phyloP scores from a whole-genome alignment of 768 basidiomycete genomes.

The Asterophora lycoperdoides region DNA sequence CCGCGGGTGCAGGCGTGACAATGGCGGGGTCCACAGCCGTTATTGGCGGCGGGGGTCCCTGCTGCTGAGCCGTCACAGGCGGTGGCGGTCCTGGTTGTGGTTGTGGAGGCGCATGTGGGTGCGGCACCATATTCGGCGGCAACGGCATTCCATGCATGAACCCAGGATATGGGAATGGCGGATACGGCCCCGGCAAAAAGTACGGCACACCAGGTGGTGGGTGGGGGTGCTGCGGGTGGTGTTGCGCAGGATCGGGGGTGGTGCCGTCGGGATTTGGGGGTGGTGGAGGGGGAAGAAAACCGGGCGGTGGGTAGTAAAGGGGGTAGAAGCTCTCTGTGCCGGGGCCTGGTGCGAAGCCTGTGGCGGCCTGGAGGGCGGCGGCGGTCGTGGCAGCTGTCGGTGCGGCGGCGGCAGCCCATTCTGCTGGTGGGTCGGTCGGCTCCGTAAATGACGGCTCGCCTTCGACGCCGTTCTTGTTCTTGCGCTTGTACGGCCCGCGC shows the following conservation, averaged over 20 bases:
- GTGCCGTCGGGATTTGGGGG: conserved; percentile 15
- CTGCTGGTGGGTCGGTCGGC: neutral
- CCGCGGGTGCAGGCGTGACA: no score
- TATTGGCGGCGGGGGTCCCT: neutral
- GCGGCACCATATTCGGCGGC: neutral
- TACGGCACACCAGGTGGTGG: neutral
- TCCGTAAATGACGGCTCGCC: conserved; percentile 2
- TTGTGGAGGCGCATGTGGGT: neutral
- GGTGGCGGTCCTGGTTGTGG: neutral
- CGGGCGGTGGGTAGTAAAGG: conserved; percentile 34
- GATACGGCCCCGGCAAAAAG: neutral
- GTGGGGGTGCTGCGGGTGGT: neutral
- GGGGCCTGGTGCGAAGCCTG: conserved; percentile 11
- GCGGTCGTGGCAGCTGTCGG: conserved; percentile 18
- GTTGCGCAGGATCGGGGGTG: neutral
- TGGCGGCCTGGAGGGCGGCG: conserved; percentile 29
- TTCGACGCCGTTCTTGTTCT: conserved; percentile 30
- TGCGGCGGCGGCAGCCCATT: neutral
- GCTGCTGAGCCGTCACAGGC: neutral
- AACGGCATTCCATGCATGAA: conserved; percentile 1
- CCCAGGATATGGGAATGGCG: conserved; percentile 1
- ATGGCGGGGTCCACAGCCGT: neutral
- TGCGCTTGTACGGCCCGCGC: conserved; percentile 80
- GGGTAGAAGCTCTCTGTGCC: conserved; percentile 38
- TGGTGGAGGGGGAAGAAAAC: conserved; percentile 26